Evolutionary conservation across 108 stramenopile genomes (phyloP).

Genomic region (Cyclotella distinguenda): DNA sequence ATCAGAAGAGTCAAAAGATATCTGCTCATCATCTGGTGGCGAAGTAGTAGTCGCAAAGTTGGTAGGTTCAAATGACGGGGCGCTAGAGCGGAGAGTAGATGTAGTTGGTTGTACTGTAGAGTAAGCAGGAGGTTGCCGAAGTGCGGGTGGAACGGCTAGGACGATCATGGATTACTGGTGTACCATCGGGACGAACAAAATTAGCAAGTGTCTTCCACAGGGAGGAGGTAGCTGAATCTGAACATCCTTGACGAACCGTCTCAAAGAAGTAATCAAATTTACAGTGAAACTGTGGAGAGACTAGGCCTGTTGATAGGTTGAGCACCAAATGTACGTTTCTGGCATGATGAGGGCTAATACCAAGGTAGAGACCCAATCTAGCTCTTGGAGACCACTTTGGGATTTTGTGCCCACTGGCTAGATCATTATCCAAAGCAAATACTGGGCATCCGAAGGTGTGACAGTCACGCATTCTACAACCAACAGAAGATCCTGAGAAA

Average conservation of each 20-base stretch:
- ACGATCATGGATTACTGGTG: too few species aligned
- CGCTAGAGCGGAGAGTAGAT: too few species aligned
- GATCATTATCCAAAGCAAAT: not conserved
- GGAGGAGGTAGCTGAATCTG: not conserved
- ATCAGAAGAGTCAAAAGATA: too few species aligned
- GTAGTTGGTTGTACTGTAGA: too few species aligned
- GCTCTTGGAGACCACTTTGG: not conserved
- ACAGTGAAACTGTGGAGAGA: not conserved
- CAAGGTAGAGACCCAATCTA: not conserved
- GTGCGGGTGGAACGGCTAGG: too few species aligned
- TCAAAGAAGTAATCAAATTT: not conserved
- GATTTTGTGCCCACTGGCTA: not conserved
- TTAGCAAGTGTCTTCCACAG: not conserved
- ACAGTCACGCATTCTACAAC: not conserved
- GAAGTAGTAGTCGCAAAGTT: too few species aligned
- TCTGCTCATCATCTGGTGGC: too few species aligned
- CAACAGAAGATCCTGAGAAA: not conserved
- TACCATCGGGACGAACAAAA: too few species aligned
- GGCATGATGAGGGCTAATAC: not conserved
- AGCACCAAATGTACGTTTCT: slow-evolving; percentile 1
- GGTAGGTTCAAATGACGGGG: too few species aligned
- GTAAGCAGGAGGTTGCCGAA: too few species aligned
- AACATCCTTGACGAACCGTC: not conserved
- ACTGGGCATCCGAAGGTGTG: too few species aligned
- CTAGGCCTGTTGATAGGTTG: not conserved